Percentiles rank a stretch among this genome's conserved stretches.
phyloP scores from a whole-genome alignment of 1,284 basidiomycete species.

The Coriolopsis trogii region DNA sequence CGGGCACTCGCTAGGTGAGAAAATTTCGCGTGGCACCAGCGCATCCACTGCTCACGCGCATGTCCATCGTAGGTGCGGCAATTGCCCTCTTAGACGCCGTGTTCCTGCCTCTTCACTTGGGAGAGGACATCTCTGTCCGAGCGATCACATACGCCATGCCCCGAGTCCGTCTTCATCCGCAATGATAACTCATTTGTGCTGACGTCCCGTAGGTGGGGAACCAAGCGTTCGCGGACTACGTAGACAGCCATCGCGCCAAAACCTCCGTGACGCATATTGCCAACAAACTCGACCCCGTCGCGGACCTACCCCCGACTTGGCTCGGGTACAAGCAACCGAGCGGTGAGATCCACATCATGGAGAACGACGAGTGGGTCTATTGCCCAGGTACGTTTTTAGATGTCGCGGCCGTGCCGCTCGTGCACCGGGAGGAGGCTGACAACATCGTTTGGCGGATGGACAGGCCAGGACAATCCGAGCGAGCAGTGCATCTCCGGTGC shows the following conservation, averaged over 20 bases:
- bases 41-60: no score
- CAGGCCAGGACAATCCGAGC: slow-evolving; percentile 58
- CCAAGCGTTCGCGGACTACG: slow-evolving; percentile 53
- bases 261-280: slow-evolving; percentile 38
- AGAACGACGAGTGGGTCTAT: no score
- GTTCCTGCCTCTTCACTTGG: slow-evolving; percentile 46
- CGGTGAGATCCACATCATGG: slow-evolving; percentile 65
- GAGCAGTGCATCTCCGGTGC: slow-evolving; percentile 55
- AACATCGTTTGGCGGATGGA: slow-evolving; percentile 42
- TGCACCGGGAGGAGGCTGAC: no score
- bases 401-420: no score
- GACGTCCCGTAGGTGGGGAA: slow-evolving; percentile 54
- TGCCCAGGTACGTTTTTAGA: no score
- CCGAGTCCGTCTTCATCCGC: slow-evolving; percentile 38
- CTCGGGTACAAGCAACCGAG: slow-evolving; percentile 56
- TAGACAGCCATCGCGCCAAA: slow-evolving; percentile 45
- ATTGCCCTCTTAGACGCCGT: slow-evolving; percentile 48
- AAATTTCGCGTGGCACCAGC: no score
- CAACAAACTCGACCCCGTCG: slow-evolving; percentile 30
- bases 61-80: slow-evolving; percentile 47
- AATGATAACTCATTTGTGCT: slow-evolving; percentile 12
- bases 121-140: slow-evolving; percentile 38
- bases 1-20: slow-evolving; percentile 43
- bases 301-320: slow-evolving; percentile 33
- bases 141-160: slow-evolving; percentile 53